A percentile compares a stretch with the other conserved stretches of the same genome.
These are phyloP conservation scores for Gloeopeniophorella convolvens DNA, from an alignment of 768 basidiomycete genomes.

Conservation along the genomic window DNA sequence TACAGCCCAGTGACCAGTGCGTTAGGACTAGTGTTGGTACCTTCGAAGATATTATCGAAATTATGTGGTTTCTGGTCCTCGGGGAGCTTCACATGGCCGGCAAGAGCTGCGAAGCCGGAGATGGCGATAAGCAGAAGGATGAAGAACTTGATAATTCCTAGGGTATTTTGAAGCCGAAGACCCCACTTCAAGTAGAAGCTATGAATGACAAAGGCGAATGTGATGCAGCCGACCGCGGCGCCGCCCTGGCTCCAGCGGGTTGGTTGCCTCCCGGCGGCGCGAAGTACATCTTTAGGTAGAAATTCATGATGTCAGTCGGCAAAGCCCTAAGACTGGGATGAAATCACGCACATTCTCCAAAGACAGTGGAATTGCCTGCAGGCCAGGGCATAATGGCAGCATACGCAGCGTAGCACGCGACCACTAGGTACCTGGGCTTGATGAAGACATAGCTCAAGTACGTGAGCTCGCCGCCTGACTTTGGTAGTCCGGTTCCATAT, in stretches of 20 bases:
- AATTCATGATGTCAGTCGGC: neutral
- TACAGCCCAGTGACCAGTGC: constrained; percentile 60
- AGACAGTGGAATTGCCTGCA: constrained; percentile 55
- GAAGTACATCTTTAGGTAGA: constrained; percentile 44
- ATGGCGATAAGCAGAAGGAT: constrained; percentile 45
- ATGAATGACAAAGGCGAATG: constrained; percentile 52
- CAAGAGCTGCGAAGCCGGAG: constrained; percentile 47
- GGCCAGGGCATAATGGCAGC: constrained; percentile 53
- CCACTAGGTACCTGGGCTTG: constrained; percentile 52
- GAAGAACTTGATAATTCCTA: constrained; percentile 57
- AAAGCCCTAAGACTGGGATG: neutral
- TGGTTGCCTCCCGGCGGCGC: neutral
- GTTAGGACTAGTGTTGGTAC: constrained; percentile 31
- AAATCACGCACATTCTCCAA: constrained; percentile 58
- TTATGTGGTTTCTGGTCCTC: constrained; percentile 41
- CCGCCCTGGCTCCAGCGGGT: constrained; percentile 39
- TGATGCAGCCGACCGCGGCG: constrained; percentile 49
- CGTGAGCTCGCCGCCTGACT: constrained; percentile 71
- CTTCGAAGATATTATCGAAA: constrained; percentile 34
- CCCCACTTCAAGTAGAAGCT: constrained; percentile 49
- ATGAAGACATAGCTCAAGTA: constrained; percentile 69
- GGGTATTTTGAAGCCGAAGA: constrained; percentile 53
- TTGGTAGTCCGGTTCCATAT: constrained; percentile 67
- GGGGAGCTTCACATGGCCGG: constrained; percentile 24
- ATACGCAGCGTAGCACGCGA: constrained; percentile 54